Conservation (phyloP, 2,329 filamentous ascomycete species). For the Pyricularia pennisetigena region DNA sequence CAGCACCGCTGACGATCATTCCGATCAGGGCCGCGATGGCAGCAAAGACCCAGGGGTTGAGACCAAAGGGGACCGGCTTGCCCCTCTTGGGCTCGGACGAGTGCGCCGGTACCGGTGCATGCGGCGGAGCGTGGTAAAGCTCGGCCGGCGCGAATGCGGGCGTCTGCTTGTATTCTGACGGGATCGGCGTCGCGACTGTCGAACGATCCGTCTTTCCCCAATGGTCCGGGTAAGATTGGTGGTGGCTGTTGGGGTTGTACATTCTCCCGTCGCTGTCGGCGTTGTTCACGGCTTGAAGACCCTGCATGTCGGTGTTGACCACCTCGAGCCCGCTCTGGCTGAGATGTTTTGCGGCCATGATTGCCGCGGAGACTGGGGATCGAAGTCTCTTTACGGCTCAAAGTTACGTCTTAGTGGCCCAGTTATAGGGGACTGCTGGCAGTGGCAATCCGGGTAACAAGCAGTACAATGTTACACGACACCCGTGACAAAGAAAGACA, state of each 20-base stretch:
- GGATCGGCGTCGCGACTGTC: not conserved
- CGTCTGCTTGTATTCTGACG: not conserved
- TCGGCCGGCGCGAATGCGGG: not conserved
- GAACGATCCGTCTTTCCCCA: not conserved
- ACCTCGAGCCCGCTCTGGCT: not conserved
- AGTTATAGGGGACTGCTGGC: not conserved
- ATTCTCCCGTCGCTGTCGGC: not conserved
- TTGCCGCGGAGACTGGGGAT: not conserved
- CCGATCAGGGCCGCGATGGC: conserved; percentile 2
- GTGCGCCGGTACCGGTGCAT: not conserved
- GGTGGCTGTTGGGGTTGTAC: not conserved
- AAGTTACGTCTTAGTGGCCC: not conserved
- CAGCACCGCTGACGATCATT: not conserved
- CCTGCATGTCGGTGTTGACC: not conserved
- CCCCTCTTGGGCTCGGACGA: not conserved
- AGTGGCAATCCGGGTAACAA: not conserved
- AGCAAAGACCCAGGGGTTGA: not conserved
- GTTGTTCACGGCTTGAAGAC: not conserved
- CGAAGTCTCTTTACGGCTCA: not conserved
- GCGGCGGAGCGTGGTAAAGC: not conserved
- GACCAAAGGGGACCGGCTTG: not conserved
- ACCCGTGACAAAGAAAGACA: not conserved
- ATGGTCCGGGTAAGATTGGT: not conserved
- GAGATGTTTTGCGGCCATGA: not conserved
- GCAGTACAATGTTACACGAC: not conserved